A percentile compares a stretch with the other conserved stretches of the same genome.
phyloP scores from a whole-genome alignment of 2,329 filamentous ascomycete species.

The Phialophora chinensis region DNA sequence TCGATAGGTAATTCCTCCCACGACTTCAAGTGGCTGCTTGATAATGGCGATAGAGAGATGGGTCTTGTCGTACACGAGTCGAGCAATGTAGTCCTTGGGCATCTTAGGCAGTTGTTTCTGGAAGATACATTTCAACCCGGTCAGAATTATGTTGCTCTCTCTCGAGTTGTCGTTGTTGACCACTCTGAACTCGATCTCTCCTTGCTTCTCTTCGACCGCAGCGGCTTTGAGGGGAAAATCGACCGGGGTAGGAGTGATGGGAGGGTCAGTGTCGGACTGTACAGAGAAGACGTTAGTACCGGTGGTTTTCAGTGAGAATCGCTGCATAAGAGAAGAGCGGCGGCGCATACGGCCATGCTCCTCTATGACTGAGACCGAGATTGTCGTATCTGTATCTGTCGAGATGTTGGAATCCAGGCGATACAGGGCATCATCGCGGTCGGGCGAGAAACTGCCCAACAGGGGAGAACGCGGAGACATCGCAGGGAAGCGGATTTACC shows the following conservation, averaged over 20 bases:
- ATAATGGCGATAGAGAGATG: conserved; percentile 97
- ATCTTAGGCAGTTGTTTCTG: conserved; percentile 99
- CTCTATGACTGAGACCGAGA: conserved; percentile 13
- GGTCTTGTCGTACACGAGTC: conserved; percentile 94
- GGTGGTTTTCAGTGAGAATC: conserved; percentile 9
- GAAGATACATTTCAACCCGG: conserved; percentile 95
- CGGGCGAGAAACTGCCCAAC: conserved; percentile 19
- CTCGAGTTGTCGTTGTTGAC: conserved; percentile 93
- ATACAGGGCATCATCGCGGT: conserved; percentile 22
- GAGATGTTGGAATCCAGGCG: conserved; percentile 20
- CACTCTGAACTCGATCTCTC: conserved; percentile 95
- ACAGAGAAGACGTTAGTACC: conserved; percentile 17
- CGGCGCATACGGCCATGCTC: conserved; percentile 1
- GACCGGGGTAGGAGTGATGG: conserved; percentile 66
- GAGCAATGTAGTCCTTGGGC: conserved; percentile 98
- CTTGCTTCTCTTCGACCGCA: conserved; percentile 89
- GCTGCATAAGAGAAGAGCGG: background rate
- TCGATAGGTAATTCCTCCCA: conserved; percentile 91
- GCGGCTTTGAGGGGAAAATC: conserved; percentile 94
- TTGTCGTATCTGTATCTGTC: conserved; percentile 20
- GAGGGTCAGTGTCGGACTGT: conserved; percentile 52
- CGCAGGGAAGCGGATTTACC: conserved; percentile 20
- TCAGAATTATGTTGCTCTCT: conserved; percentile 91
- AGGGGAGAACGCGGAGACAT: conserved; percentile 5
- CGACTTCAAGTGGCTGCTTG: conserved; percentile 93